Base-by-base conservation (phyloP, 2,329 filamentous ascomycete genomes). In the Passalora sequoiae region DNA sequence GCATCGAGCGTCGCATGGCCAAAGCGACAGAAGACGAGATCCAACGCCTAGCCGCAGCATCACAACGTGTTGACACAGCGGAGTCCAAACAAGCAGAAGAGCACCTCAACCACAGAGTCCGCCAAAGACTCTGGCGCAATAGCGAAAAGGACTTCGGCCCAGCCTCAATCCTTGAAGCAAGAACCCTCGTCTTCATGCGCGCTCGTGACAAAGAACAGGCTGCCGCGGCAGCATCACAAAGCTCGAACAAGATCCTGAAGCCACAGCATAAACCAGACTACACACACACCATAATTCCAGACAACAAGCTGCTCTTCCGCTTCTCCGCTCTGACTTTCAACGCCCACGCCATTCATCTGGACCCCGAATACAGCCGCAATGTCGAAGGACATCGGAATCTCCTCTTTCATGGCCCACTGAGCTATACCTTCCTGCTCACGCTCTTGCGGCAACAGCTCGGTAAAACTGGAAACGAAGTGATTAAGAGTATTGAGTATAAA, bases 281-380 rank as follows among this genome's bases (percentile, higher is more conserved):
- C 55, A 69, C 68, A 13, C 72, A 84, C 54, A 68, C 69, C 0
- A 67, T 95, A 17, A 76, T 68, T 0, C 87, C 89, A 1, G 81
- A 82, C 2, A 72, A 77, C 2, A 71, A 76, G 4, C 76, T 96
- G 4, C 79, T 98, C 41, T 95, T 94, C 69, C 81, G 89, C 46
- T 97, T 91, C 71, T 92, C 85, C 15, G 89, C 89, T 0, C 77
- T 98, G 24, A 91, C 86, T 2, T 89, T 88, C 71, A 98, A 98
- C 65, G 87, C 88, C 1, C 92, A 98, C 66, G 74, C 77, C 12
- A 96, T 98, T 55, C 92, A 98, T 67, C 74, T 94, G 16, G 86
- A 96, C 63, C 76, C 74, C 1, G 60, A 74, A 31, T 94, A 87
- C 66, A 81, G 81, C 39, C 75, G 75, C 28, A 69, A 77, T 9